Evolutionary conservation across 139 green algal species (phyloP).

Genomic region (Marvania coccoides): DNA sequence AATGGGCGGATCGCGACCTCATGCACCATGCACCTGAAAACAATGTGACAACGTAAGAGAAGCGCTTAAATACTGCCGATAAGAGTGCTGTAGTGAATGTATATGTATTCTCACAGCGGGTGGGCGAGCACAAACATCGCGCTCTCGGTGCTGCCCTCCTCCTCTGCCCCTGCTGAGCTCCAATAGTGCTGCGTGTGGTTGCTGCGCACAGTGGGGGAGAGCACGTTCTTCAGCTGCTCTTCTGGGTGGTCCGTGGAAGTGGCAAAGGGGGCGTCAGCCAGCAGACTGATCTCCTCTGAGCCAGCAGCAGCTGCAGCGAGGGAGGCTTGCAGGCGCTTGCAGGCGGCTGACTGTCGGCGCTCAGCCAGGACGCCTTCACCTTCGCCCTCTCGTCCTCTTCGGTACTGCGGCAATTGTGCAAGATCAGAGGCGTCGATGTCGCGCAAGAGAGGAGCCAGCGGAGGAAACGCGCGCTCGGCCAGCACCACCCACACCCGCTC

Average conservation of each 20-base stretch:
- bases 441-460: background rate
- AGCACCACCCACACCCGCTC: background rate
- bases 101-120: too few relatives aligned
- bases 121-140: conserved; percentile 27
- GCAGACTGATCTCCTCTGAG: background rate
- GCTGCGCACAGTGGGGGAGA: conserved; percentile 11
- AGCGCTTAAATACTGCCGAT: too few relatives aligned
- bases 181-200: conserved; percentile 15
- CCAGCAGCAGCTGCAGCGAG: background rate
- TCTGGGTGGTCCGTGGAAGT: conserved; percentile 29
- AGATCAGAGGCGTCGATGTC: background rate
- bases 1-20: conserved; percentile 30
- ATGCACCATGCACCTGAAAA: conserved; percentile 23
- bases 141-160: conserved; percentile 9
- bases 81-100: too few relatives aligned
- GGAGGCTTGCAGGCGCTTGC: background rate
- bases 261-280: conserved; percentile 14
- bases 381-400: too few relatives aligned
- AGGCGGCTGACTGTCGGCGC: background rate
- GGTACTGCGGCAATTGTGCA: too few relatives aligned
- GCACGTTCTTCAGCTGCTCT: conserved; percentile 22
- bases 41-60: too few relatives aligned
- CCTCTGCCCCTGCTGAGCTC: conserved; percentile 3
- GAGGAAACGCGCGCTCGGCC: background rate
- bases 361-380: too few relatives aligned